Evolutionary conservation across 2,329 filamentous ascomycete species (phyloP), one percentile per base, ranked within the genome.

Genomic region (Xylariaceae sp.): DNA sequence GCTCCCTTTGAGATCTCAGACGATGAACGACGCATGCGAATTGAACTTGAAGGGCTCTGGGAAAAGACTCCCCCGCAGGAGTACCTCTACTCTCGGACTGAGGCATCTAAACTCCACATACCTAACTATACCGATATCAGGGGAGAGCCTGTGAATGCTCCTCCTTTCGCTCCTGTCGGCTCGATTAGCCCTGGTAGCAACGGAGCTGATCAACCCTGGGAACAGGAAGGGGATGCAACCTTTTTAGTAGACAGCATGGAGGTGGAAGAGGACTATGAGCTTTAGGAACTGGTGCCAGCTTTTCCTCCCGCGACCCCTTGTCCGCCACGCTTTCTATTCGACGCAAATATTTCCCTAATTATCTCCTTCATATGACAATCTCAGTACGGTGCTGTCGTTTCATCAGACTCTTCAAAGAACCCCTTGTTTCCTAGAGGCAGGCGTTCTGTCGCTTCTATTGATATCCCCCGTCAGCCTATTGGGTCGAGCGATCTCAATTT

Each of bases 1-100:
- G 86, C 88, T 67, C 88, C 89, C 1, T 91, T 93, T 59, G 84
- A 90, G 59, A 75, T 87, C 54, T 89, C 84, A 2, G 93, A 98
- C 54, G 93, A 97, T 44, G 92, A 97, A 73, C 85, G 85, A 64
- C 86, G 93, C 34, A 97, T 98, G 93, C 88, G 91, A 53, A 89
- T 86, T 1, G 93, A 98, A 67, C 80, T 97, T 38, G 77, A 90
- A 64, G 88, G 95, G 59, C 86, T 92, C 16, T 80, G 96, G 62
- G 76, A 85, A 64, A 91, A 86, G 74, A 93, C 90, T 54, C 85
- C 88, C 36, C 71, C 77, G 6, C 76, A 76, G 25, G 83, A 77
- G n/a, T 91, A 95, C 64, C 79, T 80, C 11, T 98, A 98, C 70
- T 87, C 89, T 20, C 84, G 93, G 49, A 83, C 81, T 14, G 80